These are phyloP conservation scores for Ceraceosorus guamensis DNA, from an alignment of 1,284 basidiomycete species.

Conservation along the genomic window DNA sequence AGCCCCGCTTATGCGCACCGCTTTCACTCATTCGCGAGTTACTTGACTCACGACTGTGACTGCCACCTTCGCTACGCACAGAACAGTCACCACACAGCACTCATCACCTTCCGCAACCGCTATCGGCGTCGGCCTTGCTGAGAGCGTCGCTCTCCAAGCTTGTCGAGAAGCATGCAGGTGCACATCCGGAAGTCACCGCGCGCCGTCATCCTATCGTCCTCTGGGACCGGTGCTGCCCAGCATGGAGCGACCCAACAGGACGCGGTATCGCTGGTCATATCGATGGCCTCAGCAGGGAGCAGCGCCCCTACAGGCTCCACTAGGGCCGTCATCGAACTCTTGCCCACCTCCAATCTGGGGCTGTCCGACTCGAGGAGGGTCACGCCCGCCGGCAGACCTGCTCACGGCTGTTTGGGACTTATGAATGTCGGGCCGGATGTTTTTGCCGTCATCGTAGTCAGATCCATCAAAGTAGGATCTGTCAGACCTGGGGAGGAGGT, in stretches of 20 bases:
- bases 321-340: slow-evolving; percentile 26
- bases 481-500: slow-evolving; percentile 27
- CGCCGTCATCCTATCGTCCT: slow-evolving; percentile 22
- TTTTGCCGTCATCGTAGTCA: slow-evolving; percentile 35
- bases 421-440: slow-evolving; percentile 40
- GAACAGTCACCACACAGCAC: too few species aligned
- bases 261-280: slow-evolving; percentile 18
- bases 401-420: slow-evolving; percentile 32
- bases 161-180: slow-evolving; percentile 22
- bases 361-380: background rate
- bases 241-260: background rate
- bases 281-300: slow-evolving; percentile 9
- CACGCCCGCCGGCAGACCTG: background rate
- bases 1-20: too few species aligned
- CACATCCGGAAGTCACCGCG: slow-evolving; percentile 33
- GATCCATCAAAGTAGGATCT: slow-evolving; percentile 23
- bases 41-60: too few species aligned
- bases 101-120: too few species aligned
- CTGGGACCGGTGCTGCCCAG: background rate
- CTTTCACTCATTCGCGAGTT: too few species aligned
- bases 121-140: too few species aligned
- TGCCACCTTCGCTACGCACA: too few species aligned
- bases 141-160: too few species aligned
- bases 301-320: slow-evolving; percentile 5
- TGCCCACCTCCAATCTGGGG: slow-evolving; percentile 5